Conservation (phyloP, 1,139 yeast genomes). For the Debaryomyces coudertii region DNA sequence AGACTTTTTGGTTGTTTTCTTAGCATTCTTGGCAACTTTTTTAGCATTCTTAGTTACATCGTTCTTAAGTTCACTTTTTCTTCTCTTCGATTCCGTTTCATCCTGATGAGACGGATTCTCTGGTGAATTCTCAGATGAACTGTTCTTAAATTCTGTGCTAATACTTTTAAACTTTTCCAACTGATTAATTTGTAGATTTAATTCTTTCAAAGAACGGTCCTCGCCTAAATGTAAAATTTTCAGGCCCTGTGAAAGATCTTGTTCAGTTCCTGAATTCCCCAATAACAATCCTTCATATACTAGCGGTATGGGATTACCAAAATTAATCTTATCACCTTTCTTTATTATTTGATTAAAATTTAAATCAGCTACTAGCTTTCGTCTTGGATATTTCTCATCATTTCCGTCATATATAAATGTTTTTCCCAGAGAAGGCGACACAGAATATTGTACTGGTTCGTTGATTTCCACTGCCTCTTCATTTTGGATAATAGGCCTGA, state of each 20-base stretch:
- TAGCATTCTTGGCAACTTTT: constrained; percentile 8
- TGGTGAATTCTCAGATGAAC: not conserved
- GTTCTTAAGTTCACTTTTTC: constrained; percentile 3
- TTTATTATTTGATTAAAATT: constrained; percentile 29
- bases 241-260: not conserved
- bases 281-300: constrained; percentile 1
- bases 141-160: not conserved
- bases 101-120: constrained; percentile 1
- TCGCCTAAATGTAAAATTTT: not conserved
- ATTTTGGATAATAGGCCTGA: constrained; percentile 15
- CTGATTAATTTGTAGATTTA: not conserved
- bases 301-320: not conserved
- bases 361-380: constrained; percentile 30
- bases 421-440: constrained; percentile 27
- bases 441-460: constrained; percentile 23
- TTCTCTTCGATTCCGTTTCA: constrained; percentile 3
- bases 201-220: not conserved
- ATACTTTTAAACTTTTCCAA: not conserved
- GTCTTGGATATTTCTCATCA: constrained; percentile 25
- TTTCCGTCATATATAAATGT: constrained; percentile 23
- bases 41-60: constrained; percentile 5
- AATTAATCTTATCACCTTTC: constrained; percentile 19
- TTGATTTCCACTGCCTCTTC: constrained; percentile 15
- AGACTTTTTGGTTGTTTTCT: not conserved
- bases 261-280: not conserved